phyloP scores from a whole-genome alignment of 1,139 yeast species.

The Pichia sp. region DNA sequence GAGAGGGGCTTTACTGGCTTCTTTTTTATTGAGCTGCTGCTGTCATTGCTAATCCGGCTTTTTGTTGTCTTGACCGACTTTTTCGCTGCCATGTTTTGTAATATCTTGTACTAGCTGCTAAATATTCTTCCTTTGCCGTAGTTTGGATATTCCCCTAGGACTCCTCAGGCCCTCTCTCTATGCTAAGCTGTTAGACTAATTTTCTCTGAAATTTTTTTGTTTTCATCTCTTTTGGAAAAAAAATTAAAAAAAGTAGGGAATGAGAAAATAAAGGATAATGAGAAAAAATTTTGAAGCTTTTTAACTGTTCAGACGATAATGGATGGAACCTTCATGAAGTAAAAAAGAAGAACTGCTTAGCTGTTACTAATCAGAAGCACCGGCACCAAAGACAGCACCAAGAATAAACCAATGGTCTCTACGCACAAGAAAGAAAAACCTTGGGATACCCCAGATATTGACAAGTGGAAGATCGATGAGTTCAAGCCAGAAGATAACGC shows the following conservation, averaged over 20 bases:
- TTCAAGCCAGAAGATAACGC: slow-evolving; percentile 87
- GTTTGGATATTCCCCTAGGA: too few species aligned
- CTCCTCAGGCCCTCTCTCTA: too few species aligned
- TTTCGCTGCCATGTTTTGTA: neutral
- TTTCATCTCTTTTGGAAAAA: neutral
- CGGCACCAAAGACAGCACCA: neutral
- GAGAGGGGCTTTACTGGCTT: slow-evolving; percentile 7
- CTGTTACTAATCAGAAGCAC: neutral
- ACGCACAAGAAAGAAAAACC: slow-evolving; percentile 94
- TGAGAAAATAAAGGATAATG: neutral
- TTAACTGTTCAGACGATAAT: neutral
- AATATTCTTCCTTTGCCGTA: too few species aligned
- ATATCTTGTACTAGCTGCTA: too few species aligned
- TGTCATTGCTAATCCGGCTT: neutral
- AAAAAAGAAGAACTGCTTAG: neutral
- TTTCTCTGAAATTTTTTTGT: neutral
- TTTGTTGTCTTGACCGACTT: neutral
- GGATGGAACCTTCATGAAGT: neutral
- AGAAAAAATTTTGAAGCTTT: neutral
- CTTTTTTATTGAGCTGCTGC: neutral
- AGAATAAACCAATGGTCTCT: slow-evolving; percentile 54
- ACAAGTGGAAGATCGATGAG: slow-evolving; percentile 88
- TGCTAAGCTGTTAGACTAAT: too few species aligned
- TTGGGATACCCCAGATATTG: slow-evolving; percentile 95
- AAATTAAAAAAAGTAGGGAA: neutral